Evolutionary conservation across 2,329 filamentous ascomycete species (phyloP).

Genomic region (Fusarium aywerte): DNA sequence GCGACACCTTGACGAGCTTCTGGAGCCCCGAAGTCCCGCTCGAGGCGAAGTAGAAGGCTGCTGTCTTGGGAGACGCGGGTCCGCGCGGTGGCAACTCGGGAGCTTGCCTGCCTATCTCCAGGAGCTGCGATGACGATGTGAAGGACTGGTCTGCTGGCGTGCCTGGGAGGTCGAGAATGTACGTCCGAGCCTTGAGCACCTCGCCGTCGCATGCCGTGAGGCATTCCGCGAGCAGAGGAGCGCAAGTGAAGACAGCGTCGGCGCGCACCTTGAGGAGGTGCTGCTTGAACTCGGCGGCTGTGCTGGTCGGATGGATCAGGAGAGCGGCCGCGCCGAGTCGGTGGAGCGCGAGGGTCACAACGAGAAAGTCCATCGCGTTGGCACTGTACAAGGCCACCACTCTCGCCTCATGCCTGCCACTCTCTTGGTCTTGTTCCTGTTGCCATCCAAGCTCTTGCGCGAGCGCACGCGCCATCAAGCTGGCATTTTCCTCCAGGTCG

Average conservation of each 20-base stretch:
- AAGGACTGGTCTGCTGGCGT: constrained; percentile 7
- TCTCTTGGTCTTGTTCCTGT: constrained; percentile 11
- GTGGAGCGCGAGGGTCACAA: constrained; percentile 6
- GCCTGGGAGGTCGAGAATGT: constrained; percentile 9
- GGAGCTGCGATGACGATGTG: constrained; percentile 5
- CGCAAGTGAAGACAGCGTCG: constrained; percentile 6
- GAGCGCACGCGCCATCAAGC: constrained; percentile 6
- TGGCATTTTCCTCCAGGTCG: constrained; percentile 6
- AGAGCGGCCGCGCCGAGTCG: constrained; percentile 7
- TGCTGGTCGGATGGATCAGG: constrained; percentile 10
- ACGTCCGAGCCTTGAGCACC: constrained; percentile 2
- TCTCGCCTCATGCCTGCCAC: constrained; percentile 1
- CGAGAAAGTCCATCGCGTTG: constrained; percentile 11
- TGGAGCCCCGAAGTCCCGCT: constrained; percentile 9
- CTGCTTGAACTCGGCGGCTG: constrained; percentile 9
- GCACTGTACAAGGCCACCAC: constrained; percentile 12
- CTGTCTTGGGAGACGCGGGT: not conserved
- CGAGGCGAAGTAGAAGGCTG: constrained; percentile 8
- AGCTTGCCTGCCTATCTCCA: constrained; percentile 8
- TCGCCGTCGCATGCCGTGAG: constrained; percentile 6
- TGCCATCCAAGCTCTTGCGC: constrained; percentile 12
- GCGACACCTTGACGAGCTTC: constrained; percentile 11
- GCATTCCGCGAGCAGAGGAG: constrained; percentile 6
- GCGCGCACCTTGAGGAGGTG: constrained; percentile 7
- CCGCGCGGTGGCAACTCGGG: constrained; percentile 2